These are phyloP conservation scores for Tinospora cordifolia DNA, from an alignment of 164 flowering plant genomes.

Conservation along the genomic window DNA sequence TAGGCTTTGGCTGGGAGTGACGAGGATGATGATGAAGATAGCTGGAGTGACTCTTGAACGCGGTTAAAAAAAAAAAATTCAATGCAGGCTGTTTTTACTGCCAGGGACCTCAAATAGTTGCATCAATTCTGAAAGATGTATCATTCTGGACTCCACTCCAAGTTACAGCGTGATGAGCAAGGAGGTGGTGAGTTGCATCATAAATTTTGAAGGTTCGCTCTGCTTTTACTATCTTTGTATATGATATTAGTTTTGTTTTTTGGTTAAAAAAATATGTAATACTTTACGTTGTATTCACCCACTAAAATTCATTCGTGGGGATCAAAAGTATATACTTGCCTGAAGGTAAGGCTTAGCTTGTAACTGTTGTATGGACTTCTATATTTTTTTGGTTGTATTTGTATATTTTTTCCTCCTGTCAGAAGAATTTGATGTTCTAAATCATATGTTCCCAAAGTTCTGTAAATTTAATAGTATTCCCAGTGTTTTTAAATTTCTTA, in stretches of 20 bases:
- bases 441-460: not conserved
- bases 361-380: not conserved
- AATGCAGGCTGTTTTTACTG: not conserved
- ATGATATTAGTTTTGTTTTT: slow-evolving; percentile 7
- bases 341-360: not conserved
- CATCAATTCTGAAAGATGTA: no score
- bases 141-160: not conserved
- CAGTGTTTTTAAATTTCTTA: not conserved
- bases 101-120: not conserved
- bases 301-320: slow-evolving; percentile 14
- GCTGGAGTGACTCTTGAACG: slow-evolving; percentile 74
- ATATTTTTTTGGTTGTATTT: not conserved
- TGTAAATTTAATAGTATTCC: not conserved
- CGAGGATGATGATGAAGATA: slow-evolving; percentile 70
- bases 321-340: slow-evolving; percentile 15
- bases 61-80: no score
- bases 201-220: not conserved
- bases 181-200: not conserved
- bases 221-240: slow-evolving; percentile 5
- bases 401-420: not conserved
- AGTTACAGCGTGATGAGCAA: not conserved
- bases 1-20: slow-evolving; percentile 90
- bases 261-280: slow-evolving; percentile 6
- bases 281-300: slow-evolving; percentile 12
- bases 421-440: not conserved